Evolutionary conservation across 768 basidiomycete species (phyloP), one percentile per base, ranked within the genome.

Genomic region (Auriscalpium microsporum): DNA sequence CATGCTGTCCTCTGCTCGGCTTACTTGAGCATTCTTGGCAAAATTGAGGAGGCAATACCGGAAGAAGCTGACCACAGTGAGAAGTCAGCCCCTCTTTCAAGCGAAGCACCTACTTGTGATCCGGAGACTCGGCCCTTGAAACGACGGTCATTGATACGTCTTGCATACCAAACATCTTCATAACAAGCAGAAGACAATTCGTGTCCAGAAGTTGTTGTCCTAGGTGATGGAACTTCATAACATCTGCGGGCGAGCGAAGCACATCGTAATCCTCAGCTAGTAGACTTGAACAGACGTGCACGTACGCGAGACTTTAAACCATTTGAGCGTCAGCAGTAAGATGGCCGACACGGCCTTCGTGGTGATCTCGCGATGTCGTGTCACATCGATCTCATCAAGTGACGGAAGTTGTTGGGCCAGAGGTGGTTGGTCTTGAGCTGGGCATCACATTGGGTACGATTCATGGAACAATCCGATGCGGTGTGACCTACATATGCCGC

Each of bases 221-320:
- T 21, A 99, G 78, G 68, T 97, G 93, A 69, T 99, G 94, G 67
- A 96, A 97, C 68, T 99, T 98, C 89, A 99, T 94, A 17, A 87
- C 84, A 71, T 98, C 95, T 98, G 62, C 14, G 28, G 52, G 42
- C 19, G 47, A 28, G 47, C 48, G 34, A 37, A 47, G 33, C 35
- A 19, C 10, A 53, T 28, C 28, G 28, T 28, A 28, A 28, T 28
- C 28, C 7, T 28, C 28, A 4, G 28, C 28, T 4, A 28, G 28
- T 4, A 28, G 3, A 28, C 1, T 28, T 28, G 28, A 28, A 28
- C 28, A 28, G 28, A 4, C 28, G 28, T 17, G 34, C 48, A 78
- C 93, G 69, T 62, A 97, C 95, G 96, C 50, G 95, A 97, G 21
- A 89, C 90, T 71, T 98, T 98, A 77, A 97, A 95, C 96, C 96